Evolutionary conservation across 306 rosid species (phyloP).

Genomic region (Quercus bicolor): DNA sequence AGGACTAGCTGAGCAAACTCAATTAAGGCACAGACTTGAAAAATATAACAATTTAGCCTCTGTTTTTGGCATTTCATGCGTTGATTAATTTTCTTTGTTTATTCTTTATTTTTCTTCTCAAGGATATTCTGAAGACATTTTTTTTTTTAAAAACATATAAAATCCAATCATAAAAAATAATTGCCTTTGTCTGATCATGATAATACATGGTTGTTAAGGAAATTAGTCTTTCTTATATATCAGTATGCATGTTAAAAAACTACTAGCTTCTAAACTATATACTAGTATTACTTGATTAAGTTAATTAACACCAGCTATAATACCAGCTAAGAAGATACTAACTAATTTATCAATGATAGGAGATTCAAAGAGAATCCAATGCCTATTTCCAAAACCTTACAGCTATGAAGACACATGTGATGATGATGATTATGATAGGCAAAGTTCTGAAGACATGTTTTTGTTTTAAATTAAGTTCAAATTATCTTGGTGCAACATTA

Average conservation of each 20-base stretch:
- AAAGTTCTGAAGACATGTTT: no score
- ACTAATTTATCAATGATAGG: not conserved
- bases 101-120: not conserved
- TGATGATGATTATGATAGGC: no score
- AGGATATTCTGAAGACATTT: not conserved
- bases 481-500: no score
- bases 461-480: no score
- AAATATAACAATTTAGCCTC: slow-evolving; percentile 25
- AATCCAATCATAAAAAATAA: not conserved
- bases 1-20: slow-evolving; percentile 21
- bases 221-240: not conserved
- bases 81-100: not conserved
- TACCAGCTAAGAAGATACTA: slow-evolving; percentile 20
- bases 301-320: no score
- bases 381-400: slow-evolving; percentile 8
- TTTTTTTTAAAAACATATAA: not conserved
- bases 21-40: slow-evolving; percentile 10
- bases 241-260: not conserved
- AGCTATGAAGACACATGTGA: not conserved
- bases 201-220: not conserved
- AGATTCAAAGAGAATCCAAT: slow-evolving; percentile 9
- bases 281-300: not conserved
- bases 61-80: not conserved
- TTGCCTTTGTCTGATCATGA: not conserved
- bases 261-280: not conserved